Base-by-base conservation (phyloP, 306 rosid genomes). In the Herpetospermum pedunculosum region DNA sequence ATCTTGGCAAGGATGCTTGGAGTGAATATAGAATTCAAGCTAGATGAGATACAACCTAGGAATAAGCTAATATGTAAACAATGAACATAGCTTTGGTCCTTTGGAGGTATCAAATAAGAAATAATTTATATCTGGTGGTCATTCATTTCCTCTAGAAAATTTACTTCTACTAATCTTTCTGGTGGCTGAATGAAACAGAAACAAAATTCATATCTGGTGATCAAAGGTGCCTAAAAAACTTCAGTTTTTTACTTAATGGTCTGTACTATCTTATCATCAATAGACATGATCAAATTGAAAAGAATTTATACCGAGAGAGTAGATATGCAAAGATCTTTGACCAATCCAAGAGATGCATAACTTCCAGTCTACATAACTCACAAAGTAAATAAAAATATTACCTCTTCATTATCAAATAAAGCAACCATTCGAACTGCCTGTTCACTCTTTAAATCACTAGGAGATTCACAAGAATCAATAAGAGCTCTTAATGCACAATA, bases 381-480 rank as follows among this genome's bases (percentile, higher is more conserved):
- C 44, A 37, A 72, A 79, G 21, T 76, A 65, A 35, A 73, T 64
- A 76, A 81, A 69, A 62, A 40, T 78, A 46, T 76, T 85, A 94
- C 98, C 98, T 94, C 98, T 74, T 94, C 98, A 68, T 91, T 94
- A 84, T 94, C 98, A 89, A 94, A 94, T 77, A 94, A 86, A 76
- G 98, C 98, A 84, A 91, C 95, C 98, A 94, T 94, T 46, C 97
- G 88, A 75, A 94, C 79, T 55, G 92, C 86, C 34, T 86, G 90
- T 60, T 89, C 97, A 57, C 74, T 84, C 72, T 88, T 81, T 55
- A 91, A 80, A 81, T 85, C 88, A 64, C 79, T 73, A 54, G 82
- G 78, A 62, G 90, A 89, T 80, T 81, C 79, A 73, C 87, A 80
- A 5, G 98, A 91, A 84, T 91, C 98, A 78, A 86, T 80, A 53